Evolutionary conservation across 2,329 filamentous ascomycete species (phyloP), one percentile per base, ranked within the genome.

Genomic region (Aspergillus arachidicola): DNA sequence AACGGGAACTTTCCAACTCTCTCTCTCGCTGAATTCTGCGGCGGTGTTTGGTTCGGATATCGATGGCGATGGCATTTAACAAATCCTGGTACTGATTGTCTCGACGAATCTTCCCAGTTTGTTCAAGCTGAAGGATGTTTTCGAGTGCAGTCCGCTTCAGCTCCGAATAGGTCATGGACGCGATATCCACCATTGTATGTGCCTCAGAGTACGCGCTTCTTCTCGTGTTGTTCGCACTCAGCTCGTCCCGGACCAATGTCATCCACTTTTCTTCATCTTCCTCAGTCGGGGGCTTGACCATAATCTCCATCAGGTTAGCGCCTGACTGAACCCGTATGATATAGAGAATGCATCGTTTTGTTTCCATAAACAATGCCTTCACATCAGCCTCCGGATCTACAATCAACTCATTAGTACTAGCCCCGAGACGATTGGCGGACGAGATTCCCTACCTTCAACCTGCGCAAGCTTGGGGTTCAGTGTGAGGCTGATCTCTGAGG

Each of bases 241-340:
- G 89, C 76, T 99, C 95, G 64, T 97, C 94, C 9, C 85, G 86
- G 23, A 99, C 85, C 32, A 99, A 81, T 62, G 85, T 81, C 53
- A 90, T 86, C 95, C 95, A 99, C 76, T 93, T 91, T 69, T 91
- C 87, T 74, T 97, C 94, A 71, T 99, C 95, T 73, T 97, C 94
- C 34, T 87, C 84, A 0, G 86, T 88, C 67, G 97, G 93, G 19
- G 93, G 93, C 73, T 95, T 96, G 68, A 97, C 90, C 70, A 99
- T 87, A 66, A 99, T 97, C 66, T 98, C 94, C 78, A 98, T 88
- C n/a, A 99, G 86, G 71, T 94, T 97, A 58, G 89, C 82, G 10
- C 95, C 95, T 2, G 92, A 93, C 78, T 99, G 96, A 41, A 99
- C 91, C 63, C 95, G 91, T 74, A 99, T 98, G 76, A 99, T 98